Evolutionary conservation across 352 stramenopile species (phyloP).

Genomic region (Pythium rishiriense): DNA sequence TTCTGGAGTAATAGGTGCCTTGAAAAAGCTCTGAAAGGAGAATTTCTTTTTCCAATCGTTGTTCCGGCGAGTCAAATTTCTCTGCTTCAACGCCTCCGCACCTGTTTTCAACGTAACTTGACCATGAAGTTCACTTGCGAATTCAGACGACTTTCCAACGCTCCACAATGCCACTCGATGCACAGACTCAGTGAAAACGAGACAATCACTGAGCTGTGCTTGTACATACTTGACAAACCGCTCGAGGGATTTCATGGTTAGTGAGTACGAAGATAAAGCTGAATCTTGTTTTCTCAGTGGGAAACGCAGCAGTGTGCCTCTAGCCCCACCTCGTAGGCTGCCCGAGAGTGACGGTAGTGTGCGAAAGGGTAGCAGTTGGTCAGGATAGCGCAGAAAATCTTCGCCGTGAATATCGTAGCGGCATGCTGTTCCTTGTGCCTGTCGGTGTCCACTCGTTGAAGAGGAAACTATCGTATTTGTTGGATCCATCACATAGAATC

Average conservation of each 20-base stretch:
- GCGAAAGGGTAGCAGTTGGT: slow-evolving; percentile 73
- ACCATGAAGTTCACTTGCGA: slow-evolving; percentile 51
- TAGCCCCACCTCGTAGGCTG: slow-evolving; percentile 47
- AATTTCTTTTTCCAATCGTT: slow-evolving; percentile 83
- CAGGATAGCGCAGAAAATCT: slow-evolving; percentile 69
- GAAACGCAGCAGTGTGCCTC: slow-evolving; percentile 71
- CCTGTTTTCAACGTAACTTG: slow-evolving; percentile 45
- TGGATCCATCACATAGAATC: slow-evolving; percentile 79
- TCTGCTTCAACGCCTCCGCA: slow-evolving; percentile 41
- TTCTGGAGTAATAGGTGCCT: slow-evolving; percentile 52
- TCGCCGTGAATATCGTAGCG: slow-evolving; percentile 61
- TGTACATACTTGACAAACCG: slow-evolving; percentile 46
- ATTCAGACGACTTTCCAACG: slow-evolving; percentile 67
- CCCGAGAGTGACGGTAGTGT: slow-evolving; percentile 61
- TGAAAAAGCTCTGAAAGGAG: slow-evolving; percentile 77
- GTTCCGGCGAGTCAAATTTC: slow-evolving; percentile 49
- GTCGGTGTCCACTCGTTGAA: neutral
- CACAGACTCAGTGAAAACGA: slow-evolving; percentile 73
- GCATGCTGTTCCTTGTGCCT: slow-evolving; percentile 32
- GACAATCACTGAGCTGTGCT: slow-evolving; percentile 45
- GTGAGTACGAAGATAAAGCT: slow-evolving; percentile 37
- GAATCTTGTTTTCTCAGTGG: slow-evolving; percentile 56
- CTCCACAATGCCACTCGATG: slow-evolving; percentile 64
- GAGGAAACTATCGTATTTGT: slow-evolving; percentile 19
- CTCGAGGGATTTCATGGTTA: slow-evolving; percentile 31